phyloP scores from a whole-genome alignment of 2,329 filamentous ascomycete species.

The Colletotrichum sp. region DNA sequence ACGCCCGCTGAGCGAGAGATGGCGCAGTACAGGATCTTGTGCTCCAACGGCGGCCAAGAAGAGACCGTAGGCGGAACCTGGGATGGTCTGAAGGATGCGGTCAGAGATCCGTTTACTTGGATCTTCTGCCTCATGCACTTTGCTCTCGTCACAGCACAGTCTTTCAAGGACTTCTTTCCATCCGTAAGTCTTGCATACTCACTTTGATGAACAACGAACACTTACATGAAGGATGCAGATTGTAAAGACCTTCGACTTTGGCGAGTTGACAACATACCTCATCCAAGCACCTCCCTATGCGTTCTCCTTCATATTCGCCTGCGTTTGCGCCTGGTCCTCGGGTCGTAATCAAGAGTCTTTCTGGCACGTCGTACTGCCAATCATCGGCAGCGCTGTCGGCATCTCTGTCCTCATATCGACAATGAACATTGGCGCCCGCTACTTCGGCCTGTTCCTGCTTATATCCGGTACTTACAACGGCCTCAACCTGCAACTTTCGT shows the following conservation, averaged over 20 bases:
- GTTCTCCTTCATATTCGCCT: conserved; percentile 41
- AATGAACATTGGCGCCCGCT: conserved; percentile 42
- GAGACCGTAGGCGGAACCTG: conserved; percentile 38
- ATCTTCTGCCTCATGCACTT: conserved; percentile 45
- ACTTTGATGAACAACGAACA: background rate
- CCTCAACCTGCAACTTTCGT: conserved; percentile 42
- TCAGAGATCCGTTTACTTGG: conserved; percentile 43
- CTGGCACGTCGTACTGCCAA: conserved; percentile 39
- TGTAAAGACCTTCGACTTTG: conserved; percentile 30
- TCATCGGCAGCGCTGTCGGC: conserved; percentile 39
- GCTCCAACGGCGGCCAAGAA: conserved; percentile 39
- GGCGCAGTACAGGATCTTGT: conserved; percentile 36
- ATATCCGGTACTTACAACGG: conserved; percentile 41
- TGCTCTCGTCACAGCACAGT: conserved; percentile 46
- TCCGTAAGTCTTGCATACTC: conserved; percentile 28
- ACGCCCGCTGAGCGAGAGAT: conserved; percentile 45
- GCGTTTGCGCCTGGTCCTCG: conserved; percentile 38
- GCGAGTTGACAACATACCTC: conserved; percentile 37
- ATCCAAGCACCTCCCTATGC: conserved; percentile 45
- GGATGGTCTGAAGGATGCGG: conserved; percentile 36
- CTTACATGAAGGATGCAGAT: conserved; percentile 16
- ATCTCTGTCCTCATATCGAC: conserved; percentile 44
- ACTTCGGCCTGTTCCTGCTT: conserved; percentile 45
- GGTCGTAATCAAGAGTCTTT: conserved; percentile 38
- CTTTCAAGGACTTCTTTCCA: conserved; percentile 46